Percentiles rank a stretch among this genome's conserved stretches.
Evolutionary conservation across 306 rosid species (phyloP).

Genomic region (Rosa rugosa): DNA sequence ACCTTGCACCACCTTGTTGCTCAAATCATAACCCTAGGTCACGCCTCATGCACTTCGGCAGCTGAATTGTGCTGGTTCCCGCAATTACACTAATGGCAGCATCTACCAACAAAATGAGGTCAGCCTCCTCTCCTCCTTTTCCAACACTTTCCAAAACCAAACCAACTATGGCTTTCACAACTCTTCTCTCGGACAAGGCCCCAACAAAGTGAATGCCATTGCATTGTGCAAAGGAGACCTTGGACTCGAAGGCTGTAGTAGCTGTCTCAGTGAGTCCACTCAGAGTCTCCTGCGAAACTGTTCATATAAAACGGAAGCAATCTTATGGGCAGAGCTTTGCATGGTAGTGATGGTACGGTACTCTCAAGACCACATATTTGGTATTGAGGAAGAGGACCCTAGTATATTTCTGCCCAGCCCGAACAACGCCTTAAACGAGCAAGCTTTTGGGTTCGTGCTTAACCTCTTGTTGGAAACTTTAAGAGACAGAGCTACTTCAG

Average conservation of each 20-base stretch:
- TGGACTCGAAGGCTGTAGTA: neutral
- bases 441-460: neutral
- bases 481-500: neutral
- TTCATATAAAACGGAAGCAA: neutral
- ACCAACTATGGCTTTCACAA: neutral
- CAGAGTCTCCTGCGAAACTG: neutral
- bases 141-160: neutral
- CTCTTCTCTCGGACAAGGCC: neutral
- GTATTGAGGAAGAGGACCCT: neutral
- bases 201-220: neutral
- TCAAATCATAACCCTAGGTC: neutral
- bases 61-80: neutral
- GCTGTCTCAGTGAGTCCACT: neutral
- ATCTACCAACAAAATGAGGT: neutral
- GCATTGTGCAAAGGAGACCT: neutral
- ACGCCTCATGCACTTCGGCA: neutral
- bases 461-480: neutral
- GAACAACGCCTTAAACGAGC: neutral
- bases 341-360: slow-evolving; percentile 21
- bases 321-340: neutral
- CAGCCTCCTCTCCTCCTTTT: slow-evolving; percentile 7
- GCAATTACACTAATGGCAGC: neutral
- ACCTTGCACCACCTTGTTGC: neutral
- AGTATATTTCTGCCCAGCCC: neutral
- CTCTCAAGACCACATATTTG: neutral